Base-by-base conservation (phyloP, 306 rosid species). In the Prunus fruticosa region DNA sequence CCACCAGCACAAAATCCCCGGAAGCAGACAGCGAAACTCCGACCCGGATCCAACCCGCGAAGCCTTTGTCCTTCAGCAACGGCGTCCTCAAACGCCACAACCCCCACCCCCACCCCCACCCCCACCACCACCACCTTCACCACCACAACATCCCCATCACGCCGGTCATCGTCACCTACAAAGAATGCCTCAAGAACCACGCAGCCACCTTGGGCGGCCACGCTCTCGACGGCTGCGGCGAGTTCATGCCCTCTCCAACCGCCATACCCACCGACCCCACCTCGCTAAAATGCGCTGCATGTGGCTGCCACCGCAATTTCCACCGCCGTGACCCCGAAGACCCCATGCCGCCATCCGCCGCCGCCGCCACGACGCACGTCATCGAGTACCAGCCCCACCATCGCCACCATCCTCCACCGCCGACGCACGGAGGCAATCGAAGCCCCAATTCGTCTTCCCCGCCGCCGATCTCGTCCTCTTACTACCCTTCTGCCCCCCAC, bases 301-400 rank as follows among this genome's bases (percentile, higher is more conserved):
- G 99, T 8, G 99, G 97, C 22, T 95, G 99, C 77, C 99, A 95
- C 87, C 91, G 99, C 4, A 95, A 95, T 47, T 95, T 90, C 84
- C 99, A 95, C 90, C 99, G 99, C 86, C 95, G 97, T 1, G 96
- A 95, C 3, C 96, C 97, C 0, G 97, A 95, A 10, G 99, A 95
- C 13, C 88, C 88, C 0, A 7, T 74, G 8, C 72, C 82, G 20
- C 49, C 84, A 1, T 27, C 86, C 7, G 2, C 91, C 13, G 11
- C 77, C 15, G 18, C 79, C 8, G n/a, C 68, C 18, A 13, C 81
- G 0, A 53, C 81, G 2, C 98, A 89, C 3, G 93, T 87, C 2
- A 84, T 92, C 23, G 98, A 94, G 63, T 94, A 86, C 72, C 96
- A 90, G 30, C 91, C 98, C 1, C 96, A 89, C 82, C 98, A 88